These are phyloP conservation scores for Tulasnella sp. DNA, from an alignment of 768 basidiomycete genomes.

Conservation along the genomic window DNA sequence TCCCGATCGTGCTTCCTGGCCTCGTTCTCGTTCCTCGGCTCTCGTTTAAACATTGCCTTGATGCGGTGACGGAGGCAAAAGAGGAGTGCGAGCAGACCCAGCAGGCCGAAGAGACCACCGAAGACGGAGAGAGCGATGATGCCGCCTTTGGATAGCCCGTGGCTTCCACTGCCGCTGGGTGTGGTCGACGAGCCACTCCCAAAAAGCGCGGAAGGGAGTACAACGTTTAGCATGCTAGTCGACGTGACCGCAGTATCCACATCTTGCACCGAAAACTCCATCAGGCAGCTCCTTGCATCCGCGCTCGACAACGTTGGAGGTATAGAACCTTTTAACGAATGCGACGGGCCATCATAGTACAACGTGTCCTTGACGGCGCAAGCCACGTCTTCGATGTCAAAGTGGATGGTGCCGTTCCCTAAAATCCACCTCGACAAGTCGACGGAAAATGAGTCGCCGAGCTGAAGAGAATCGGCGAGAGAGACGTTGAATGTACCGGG, in stretches of 20 bases:
- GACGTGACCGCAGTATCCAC: neutral
- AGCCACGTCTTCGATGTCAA: neutral
- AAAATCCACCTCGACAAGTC: neutral
- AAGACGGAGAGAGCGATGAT: neutral
- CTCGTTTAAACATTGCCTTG: neutral
- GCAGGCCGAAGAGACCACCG: neutral
- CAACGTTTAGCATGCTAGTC: neutral
- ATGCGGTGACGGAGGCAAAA: neutral
- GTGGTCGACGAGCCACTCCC: neutral
- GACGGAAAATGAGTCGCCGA: neutral
- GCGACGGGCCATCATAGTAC: neutral
- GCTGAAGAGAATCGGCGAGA: neutral
- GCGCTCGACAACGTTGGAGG: neutral
- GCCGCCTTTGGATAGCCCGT: neutral
- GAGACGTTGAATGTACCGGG: neutral
- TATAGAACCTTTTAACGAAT: neutral
- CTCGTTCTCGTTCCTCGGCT: neutral
- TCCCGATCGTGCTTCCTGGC: neutral
- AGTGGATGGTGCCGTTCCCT: neutral
- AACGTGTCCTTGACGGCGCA: neutral
- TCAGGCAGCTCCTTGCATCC: neutral
- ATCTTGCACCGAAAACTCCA: neutral
- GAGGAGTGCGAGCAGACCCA: neutral
- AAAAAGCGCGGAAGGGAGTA: neutral
- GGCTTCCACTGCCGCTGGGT: neutral